These are phyloP conservation scores for Acer negundo DNA, from an alignment of 345 rosid genomes.

Conservation along the genomic window DNA sequence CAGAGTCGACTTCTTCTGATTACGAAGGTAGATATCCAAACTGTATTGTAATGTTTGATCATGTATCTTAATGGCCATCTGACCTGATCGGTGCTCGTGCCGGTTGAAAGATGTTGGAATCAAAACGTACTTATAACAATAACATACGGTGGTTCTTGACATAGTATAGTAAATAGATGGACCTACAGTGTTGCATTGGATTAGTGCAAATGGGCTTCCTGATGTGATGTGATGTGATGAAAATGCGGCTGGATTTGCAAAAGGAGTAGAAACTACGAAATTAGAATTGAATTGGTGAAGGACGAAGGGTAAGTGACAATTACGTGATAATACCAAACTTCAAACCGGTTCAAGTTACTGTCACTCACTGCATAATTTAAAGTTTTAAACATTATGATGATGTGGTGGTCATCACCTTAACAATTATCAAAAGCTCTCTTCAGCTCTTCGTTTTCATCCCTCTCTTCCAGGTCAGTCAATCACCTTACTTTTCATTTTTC, in stretches of 20 bases:
- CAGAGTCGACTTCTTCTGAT: no score
- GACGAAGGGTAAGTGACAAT: background rate
- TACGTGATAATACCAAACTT: constrained; percentile 17
- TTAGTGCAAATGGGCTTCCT: background rate
- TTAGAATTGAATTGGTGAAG: background rate
- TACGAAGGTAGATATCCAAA: no score
- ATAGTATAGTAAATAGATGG: no score
- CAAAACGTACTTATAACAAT: no score
- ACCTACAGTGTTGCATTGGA: background rate
- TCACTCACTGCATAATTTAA: background rate
- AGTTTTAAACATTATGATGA: no score
- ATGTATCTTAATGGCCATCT: no score
- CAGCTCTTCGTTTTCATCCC: background rate
- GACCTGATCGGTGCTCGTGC: no score
- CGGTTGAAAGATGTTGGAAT: no score
- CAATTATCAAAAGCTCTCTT: background rate
- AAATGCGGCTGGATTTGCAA: background rate
- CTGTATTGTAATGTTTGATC: no score
- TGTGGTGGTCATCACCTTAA: constrained; percentile 18
- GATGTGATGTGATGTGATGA: no score
- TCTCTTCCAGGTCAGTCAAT: constrained; percentile 19
- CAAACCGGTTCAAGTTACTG: constrained; percentile 11
- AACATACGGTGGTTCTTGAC: no score
- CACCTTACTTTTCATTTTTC: background rate
- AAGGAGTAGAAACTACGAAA: background rate